These are phyloP conservation scores for Wickerhamiella cacticola DNA, from an alignment of 805 yeast genomes.

Conservation along the genomic window DNA sequence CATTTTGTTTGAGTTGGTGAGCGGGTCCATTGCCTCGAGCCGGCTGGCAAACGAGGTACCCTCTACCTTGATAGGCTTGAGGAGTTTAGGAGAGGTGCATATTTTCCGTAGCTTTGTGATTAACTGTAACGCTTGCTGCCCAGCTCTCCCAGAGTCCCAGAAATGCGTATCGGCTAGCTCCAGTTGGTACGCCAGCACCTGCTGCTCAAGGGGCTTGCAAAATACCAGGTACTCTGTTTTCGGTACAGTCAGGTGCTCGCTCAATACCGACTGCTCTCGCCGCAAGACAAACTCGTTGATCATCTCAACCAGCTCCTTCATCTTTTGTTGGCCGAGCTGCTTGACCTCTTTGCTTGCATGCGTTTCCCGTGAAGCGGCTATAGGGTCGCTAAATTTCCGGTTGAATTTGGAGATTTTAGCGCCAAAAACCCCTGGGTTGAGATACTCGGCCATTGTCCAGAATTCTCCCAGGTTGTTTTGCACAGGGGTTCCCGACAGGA, in stretches of 20 bases:
- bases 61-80: too few relatives aligned
- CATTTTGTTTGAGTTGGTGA: constrained; percentile 44
- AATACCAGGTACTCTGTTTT: constrained; percentile 67
- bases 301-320: constrained; percentile 49
- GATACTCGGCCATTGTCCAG: constrained; percentile 64
- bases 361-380: constrained; percentile 54
- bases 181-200: constrained; percentile 42
- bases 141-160: constrained; percentile 24
- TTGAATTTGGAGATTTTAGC: constrained; percentile 34
- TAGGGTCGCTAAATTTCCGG: constrained; percentile 53
- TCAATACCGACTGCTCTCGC: constrained; percentile 47
- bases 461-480: constrained; percentile 86
- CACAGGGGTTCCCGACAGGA: constrained; percentile 84
- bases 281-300: constrained; percentile 62
- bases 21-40: constrained; percentile 2
- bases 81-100: constrained; percentile 67
- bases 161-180: constrained; percentile 31
- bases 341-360: constrained; percentile 41
- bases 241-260: constrained; percentile 48
- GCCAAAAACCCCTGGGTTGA: constrained; percentile 77
- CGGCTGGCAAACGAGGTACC: neutral
- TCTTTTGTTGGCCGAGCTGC: constrained; percentile 46
- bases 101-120: constrained; percentile 68
- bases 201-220: constrained; percentile 60
- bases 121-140: constrained; percentile 34